Evolutionary conservation across 768 basidiomycete species (phyloP).

Genomic region (Boletellus sp.): DNA sequence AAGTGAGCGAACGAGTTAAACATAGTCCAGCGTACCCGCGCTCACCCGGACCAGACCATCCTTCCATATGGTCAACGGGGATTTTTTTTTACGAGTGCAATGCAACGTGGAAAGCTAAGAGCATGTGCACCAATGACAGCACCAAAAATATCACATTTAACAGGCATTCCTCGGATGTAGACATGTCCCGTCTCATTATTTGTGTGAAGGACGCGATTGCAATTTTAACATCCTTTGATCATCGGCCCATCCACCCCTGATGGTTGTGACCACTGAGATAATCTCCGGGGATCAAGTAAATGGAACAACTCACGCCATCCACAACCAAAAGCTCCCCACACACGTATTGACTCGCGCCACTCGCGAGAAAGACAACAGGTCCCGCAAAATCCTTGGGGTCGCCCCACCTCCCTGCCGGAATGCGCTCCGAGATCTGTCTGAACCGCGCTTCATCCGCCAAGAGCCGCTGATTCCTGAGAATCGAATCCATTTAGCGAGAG

Average conservation of each 20-base stretch:
- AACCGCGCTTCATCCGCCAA: conserved; percentile 57
- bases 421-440: conserved; percentile 67
- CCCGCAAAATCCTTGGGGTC: conserved; percentile 64
- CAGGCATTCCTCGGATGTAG: neutral
- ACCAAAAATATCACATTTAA: conserved; percentile 3
- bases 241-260: conserved; percentile 64
- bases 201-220: neutral
- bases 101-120: conserved; percentile 6
- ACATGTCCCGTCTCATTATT: neutral
- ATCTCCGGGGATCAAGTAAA: conserved; percentile 3
- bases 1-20: neutral
- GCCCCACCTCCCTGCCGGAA: conserved; percentile 69
- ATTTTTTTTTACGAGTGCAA: conserved; percentile 5
- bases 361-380: conserved; percentile 62
- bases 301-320: conserved; percentile 53
- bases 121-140: conserved; percentile 15
- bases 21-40: neutral
- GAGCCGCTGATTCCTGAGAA: conserved; percentile 58
- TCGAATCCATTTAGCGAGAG: conserved; percentile 12
- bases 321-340: conserved; percentile 65
- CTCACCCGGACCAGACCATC: neutral
- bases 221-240: conserved; percentile 5
- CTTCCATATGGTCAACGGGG: conserved; percentile 8
- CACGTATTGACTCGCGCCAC: conserved; percentile 62
- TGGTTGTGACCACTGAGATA: conserved; percentile 6